Evolutionary conservation across 768 basidiomycete genomes (phyloP).

Genomic region (Inosperma sp.): DNA sequence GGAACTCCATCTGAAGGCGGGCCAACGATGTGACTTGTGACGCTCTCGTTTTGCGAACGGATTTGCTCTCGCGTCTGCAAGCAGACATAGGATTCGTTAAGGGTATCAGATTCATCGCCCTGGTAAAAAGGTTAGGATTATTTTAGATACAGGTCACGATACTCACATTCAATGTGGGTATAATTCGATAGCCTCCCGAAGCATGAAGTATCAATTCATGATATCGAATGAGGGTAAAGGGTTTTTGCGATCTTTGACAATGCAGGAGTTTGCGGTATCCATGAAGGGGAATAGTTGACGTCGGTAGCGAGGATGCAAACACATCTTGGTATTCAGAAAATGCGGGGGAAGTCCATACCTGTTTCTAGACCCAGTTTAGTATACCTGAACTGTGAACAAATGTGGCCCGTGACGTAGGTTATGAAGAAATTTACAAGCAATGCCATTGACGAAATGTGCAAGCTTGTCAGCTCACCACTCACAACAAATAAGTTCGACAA

Average conservation of each 20-base stretch:
- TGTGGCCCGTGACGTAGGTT: conserved; percentile 53
- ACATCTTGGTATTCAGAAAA: conserved; percentile 70
- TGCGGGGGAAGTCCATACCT: conserved; percentile 63
- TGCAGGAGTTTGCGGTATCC: conserved; percentile 59
- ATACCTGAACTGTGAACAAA: background rate
- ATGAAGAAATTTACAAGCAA: conserved; percentile 86
- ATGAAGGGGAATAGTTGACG: conserved; percentile 70
- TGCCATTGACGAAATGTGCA: no score
- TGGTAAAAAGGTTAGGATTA: no score
- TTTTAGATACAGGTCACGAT: no score
- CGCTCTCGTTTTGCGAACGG: no score
- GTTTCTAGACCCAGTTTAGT: conserved; percentile 51
- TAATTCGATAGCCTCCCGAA: conserved; percentile 77
- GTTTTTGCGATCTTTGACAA: conserved; percentile 64
- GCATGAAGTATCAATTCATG: conserved; percentile 74
- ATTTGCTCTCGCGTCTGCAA: conserved; percentile 88
- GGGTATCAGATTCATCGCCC: no score
- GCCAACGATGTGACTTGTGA: no score
- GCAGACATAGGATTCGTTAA: no score
- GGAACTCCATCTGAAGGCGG: no score
- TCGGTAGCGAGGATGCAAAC: conserved; percentile 54
- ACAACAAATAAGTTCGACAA: no score
- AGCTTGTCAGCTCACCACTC: no score
- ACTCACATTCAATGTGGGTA: no score
- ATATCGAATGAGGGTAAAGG: conserved; percentile 87